Conservation (phyloP, 169 alveolate genomes). For the Eimeria necatrix region DNA sequence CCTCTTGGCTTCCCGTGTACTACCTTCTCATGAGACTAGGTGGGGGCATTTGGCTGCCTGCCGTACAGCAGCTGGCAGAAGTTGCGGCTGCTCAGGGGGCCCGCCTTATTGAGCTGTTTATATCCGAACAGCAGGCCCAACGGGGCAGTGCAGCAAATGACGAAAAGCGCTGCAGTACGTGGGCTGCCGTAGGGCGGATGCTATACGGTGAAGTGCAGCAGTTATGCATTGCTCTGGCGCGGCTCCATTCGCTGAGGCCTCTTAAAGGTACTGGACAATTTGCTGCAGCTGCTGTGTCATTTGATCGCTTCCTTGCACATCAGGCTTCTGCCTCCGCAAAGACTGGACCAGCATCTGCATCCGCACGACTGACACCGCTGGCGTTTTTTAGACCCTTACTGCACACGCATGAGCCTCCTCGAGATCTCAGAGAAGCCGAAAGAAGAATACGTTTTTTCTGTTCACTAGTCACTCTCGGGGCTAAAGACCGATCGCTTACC, state of each 20-base stretch:
- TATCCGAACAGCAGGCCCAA: neutral
- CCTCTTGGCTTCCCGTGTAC: slow-evolving; percentile 51
- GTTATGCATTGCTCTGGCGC: slow-evolving; percentile 30
- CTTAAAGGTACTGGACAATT: slow-evolving; percentile 30
- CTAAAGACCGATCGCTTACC: neutral
- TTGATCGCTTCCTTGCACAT: slow-evolving; percentile 46
- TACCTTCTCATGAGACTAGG: slow-evolving; percentile 18
- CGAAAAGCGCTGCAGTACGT: neutral
- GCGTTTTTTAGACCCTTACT: slow-evolving; percentile 33
- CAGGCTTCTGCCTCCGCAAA: neutral
- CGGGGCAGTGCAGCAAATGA: neutral
- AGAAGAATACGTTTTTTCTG: slow-evolving; percentile 54
- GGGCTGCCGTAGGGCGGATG: slow-evolving; percentile 71
- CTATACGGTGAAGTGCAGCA: slow-evolving; percentile 53
- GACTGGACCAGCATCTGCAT: neutral
- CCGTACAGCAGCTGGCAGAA: slow-evolving; percentile 70
- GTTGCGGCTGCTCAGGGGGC: slow-evolving; percentile 49
- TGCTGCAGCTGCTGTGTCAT: slow-evolving; percentile 51
- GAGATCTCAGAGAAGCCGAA: slow-evolving; percentile 59
- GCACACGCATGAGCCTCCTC: slow-evolving; percentile 56
- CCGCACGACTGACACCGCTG: neutral
- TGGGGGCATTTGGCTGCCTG: slow-evolving; percentile 68
- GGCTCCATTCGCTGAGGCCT: slow-evolving; percentile 56
- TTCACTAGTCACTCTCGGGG: slow-evolving; percentile 50
- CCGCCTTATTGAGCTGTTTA: slow-evolving; percentile 28